phyloP scores from a whole-genome alignment of 2,329 filamentous ascomycete genomes.

The Byssothecium circinans region DNA sequence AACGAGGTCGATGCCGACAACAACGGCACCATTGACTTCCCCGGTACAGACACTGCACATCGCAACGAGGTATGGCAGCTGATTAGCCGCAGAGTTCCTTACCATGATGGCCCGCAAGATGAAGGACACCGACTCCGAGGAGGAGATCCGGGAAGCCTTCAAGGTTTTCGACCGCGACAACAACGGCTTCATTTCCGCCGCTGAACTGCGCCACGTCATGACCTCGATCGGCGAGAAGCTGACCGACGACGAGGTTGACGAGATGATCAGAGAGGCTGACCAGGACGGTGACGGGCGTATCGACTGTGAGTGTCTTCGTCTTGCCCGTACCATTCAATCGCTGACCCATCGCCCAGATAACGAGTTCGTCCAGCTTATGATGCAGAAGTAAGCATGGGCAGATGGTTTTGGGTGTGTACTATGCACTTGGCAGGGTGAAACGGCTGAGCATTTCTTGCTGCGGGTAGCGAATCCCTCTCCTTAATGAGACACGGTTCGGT shows the following conservation, averaged over 20 bases:
- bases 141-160: slow-evolving; percentile 67
- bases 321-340: not conserved
- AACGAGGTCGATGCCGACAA: slow-evolving; percentile 68
- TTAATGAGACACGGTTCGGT: slow-evolving; percentile 21
- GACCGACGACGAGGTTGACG: slow-evolving; percentile 64
- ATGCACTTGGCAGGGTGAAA: slow-evolving; percentile 32
- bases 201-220: slow-evolving; percentile 65
- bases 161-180: slow-evolving; percentile 68
- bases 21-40: slow-evolving; percentile 67
- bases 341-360: slow-evolving; percentile 47
- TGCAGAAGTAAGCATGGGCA: slow-evolving; percentile 52
- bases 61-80: slow-evolving; percentile 3
- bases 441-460: slow-evolving; percentile 31
- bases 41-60: slow-evolving; percentile 46
- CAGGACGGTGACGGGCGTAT: slow-evolving; percentile 66
- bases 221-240: slow-evolving; percentile 66
- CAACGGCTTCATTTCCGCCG: slow-evolving; percentile 65
- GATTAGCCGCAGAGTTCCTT: slow-evolving; percentile 57
- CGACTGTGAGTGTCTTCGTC: slow-evolving; percentile 54
- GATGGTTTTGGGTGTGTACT: slow-evolving; percentile 28
- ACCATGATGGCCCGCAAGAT: slow-evolving; percentile 67
- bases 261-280: slow-evolving; percentile 68
- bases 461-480: slow-evolving; percentile 31
- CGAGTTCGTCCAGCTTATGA: slow-evolving; percentile 60
- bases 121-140: slow-evolving; percentile 63